phyloP scores from a whole-genome alignment of 306 rosid species.

The Cicer arietinum region DNA sequence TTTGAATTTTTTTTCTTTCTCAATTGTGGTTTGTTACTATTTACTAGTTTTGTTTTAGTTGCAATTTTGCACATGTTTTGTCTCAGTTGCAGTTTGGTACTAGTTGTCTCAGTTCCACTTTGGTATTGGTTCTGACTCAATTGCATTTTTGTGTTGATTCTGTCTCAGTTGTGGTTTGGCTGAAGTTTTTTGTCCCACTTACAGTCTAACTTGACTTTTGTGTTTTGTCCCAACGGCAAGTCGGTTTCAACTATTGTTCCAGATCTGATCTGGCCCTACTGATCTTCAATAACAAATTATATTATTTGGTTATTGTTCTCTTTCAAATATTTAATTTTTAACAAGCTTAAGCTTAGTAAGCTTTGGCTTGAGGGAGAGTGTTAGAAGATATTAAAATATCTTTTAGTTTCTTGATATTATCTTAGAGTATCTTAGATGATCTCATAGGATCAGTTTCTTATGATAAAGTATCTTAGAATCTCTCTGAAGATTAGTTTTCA shows the following conservation, averaged over 20 bases:
- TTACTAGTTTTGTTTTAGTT: background rate
- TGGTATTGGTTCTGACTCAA: background rate
- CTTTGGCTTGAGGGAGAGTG: conserved; percentile 3
- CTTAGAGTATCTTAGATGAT: background rate
- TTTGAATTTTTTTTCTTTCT: background rate
- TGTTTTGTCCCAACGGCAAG: background rate
- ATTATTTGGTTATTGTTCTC: background rate
- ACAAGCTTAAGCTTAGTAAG: conserved; percentile 9
- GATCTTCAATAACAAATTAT: background rate
- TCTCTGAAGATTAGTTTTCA: background rate
- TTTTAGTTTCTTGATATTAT: background rate
- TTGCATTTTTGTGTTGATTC: background rate
- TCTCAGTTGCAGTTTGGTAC: background rate
- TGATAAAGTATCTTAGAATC: background rate
- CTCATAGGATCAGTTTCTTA: background rate
- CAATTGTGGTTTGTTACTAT: background rate
- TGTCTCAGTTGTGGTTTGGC: background rate
- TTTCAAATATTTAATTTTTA: background rate
- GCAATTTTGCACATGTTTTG: background rate
- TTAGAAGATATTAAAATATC: background rate
- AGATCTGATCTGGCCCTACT: conserved; percentile 5
- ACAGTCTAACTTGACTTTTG: background rate
- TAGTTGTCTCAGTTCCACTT: background rate
- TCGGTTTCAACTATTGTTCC: background rate
- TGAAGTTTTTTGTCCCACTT: background rate